phyloP scores from a whole-genome alignment of 306 rosid genomes.

The Gleditsia sinensis region DNA sequence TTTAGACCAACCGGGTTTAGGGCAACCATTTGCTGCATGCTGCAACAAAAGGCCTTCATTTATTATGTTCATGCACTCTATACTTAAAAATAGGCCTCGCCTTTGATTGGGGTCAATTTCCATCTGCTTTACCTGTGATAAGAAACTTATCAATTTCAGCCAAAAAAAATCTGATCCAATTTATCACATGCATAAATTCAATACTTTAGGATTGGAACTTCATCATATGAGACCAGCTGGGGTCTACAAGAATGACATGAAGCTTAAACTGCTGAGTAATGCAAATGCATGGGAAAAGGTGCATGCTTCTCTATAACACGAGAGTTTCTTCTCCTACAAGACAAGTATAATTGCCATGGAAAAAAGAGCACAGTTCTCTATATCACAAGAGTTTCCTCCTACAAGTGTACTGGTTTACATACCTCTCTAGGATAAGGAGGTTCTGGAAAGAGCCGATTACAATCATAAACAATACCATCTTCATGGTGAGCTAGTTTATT shows the following conservation, averaged over 20 bases:
- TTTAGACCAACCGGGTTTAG: slow-evolving; percentile 81
- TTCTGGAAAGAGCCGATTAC: slow-evolving; percentile 82
- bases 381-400: not conserved
- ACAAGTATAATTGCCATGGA: not conserved
- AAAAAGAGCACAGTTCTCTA: not conserved
- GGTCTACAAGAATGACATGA: slow-evolving; percentile 3
- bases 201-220: not conserved
- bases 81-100: slow-evolving; percentile 61
- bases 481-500: slow-evolving; percentile 82
- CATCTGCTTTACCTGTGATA: slow-evolving; percentile 65
- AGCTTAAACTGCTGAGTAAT: slow-evolving; percentile 20
- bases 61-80: slow-evolving; percentile 82
- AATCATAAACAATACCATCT: slow-evolving; percentile 76
- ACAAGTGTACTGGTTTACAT: slow-evolving; percentile 30
- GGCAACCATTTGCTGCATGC: slow-evolving; percentile 83
- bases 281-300: not conserved
- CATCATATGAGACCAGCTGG: not conserved
- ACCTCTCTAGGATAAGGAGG: slow-evolving; percentile 99
- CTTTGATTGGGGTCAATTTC: slow-evolving; percentile 63
- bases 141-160: slow-evolving; percentile 28
- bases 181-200: slow-evolving; percentile 15
- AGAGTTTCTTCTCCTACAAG: slow-evolving; percentile 4
- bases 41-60: slow-evolving; percentile 88
- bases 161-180: not conserved
- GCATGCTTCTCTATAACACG: slow-evolving; percentile 5